These are phyloP conservation scores for Abortiporus biennis DNA, from an alignment of 1,284 basidiomycete genomes.

Conservation along the genomic window DNA sequence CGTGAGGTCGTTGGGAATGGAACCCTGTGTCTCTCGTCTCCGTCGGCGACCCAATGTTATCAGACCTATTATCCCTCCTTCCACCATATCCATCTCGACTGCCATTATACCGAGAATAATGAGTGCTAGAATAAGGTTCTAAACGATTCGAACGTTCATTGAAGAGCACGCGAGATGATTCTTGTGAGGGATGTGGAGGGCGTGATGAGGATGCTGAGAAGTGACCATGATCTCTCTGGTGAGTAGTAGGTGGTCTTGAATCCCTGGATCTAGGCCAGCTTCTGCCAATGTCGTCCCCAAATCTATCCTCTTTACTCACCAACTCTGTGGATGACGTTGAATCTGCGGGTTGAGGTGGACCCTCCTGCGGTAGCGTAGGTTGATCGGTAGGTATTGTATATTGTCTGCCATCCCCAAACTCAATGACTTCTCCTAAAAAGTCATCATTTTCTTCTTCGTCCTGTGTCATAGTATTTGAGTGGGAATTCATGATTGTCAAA, in stretches of 20 bases:
- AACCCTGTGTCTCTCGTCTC: conserved; percentile 38
- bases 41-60: conserved; percentile 31
- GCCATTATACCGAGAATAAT: conserved; percentile 24
- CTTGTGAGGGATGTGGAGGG: conserved; percentile 41
- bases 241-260: conserved; percentile 33
- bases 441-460: conserved; percentile 91
- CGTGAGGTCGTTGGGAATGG: conserved; percentile 28
- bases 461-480: conserved; percentile 27
- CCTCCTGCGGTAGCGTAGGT: conserved; percentile 21
- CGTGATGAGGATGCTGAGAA: conserved; percentile 32
- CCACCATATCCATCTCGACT: conserved; percentile 26
- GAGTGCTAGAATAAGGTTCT: conserved; percentile 61
- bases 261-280: conserved; percentile 76
- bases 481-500: conserved; percentile 1
- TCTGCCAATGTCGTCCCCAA: conserved; percentile 87
- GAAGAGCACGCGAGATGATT: conserved; percentile 69
- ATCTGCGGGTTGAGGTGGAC: conserved; percentile 8
- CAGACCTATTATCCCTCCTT: conserved; percentile 41
- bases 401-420: conserved; percentile 88
- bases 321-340: conserved; percentile 22
- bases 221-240: conserved; percentile 32
- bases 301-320: conserved; percentile 72
- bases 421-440: conserved; percentile 83
- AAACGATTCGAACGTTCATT: conserved; percentile 85
- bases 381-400: conserved; percentile 65